These are phyloP conservation scores for Plantago lanceolata DNA, from an alignment of 305 asterid species.

Conservation along the genomic window DNA sequence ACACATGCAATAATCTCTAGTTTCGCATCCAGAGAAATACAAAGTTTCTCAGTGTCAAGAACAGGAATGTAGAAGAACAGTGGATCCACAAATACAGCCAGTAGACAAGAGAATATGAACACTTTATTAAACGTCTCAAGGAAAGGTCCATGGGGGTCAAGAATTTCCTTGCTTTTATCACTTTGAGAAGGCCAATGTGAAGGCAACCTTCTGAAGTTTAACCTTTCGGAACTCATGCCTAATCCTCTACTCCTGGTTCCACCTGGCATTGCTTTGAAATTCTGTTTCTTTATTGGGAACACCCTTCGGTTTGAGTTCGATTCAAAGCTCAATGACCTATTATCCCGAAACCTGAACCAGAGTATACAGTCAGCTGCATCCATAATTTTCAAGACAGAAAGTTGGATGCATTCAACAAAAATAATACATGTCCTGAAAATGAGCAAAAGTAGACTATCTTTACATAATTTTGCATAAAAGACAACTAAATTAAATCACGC, in stretches of 20 bases:
- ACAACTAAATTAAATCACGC: no score
- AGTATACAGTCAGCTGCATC: no score
- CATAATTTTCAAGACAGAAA: no score
- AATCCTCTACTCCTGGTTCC: not conserved
- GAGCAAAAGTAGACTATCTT: no score
- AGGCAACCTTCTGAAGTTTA: not conserved
- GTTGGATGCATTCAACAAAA: no score
- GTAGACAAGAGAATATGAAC: constrained; percentile 81
- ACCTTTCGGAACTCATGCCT: not conserved
- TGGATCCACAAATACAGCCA: constrained; percentile 92
- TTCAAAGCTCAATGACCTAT: not conserved
- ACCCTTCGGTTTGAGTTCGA: not conserved
- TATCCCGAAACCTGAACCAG: not conserved
- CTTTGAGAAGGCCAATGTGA: not conserved
- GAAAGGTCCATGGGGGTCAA: constrained; percentile 90
- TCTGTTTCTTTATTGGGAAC: not conserved
- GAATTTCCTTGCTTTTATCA: constrained; percentile 46
- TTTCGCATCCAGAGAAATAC: constrained; percentile 81
- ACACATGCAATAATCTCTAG: constrained; percentile 81
- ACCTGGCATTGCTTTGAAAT: not conserved
- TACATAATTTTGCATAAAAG: no score
- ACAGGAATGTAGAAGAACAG: constrained; percentile 93
- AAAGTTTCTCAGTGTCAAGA: constrained; percentile 47
- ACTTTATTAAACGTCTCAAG: constrained; percentile 82
- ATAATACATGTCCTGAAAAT: no score